Evolutionary conservation across 2,329 filamentous ascomycete species (phyloP).

Genomic region (Colletotrichum endophyticum): DNA sequence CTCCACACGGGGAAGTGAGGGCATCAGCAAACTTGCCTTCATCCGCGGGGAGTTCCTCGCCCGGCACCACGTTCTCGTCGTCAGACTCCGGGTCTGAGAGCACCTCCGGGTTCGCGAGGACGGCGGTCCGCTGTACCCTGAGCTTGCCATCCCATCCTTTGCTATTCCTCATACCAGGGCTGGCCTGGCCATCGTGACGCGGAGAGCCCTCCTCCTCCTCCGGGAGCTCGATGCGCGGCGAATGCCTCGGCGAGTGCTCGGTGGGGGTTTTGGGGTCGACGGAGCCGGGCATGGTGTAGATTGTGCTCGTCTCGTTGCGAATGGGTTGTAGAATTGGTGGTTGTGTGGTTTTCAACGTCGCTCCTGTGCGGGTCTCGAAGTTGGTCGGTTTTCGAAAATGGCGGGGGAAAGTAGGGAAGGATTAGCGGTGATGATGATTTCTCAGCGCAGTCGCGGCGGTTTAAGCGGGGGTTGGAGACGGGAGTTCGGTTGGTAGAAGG

Average conservation of each 20-base stretch:
- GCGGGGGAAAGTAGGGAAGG: not conserved
- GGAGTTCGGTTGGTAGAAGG: not conserved
- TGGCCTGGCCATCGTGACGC: constrained; percentile 45
- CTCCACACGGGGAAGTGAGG: not conserved
- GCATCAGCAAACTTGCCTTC: constrained; percentile 63
- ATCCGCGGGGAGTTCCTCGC: constrained; percentile 80
- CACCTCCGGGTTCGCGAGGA: constrained; percentile 79
- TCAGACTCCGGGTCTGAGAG: constrained; percentile 85
- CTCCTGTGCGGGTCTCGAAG: not conserved
- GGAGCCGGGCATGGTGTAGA: constrained; percentile 44
- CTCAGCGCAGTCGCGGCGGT: not conserved
- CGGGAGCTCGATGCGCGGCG: constrained; percentile 54
- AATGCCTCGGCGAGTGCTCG: constrained; percentile 26
- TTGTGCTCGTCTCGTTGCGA: not conserved
- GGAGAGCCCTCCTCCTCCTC: constrained; percentile 43
- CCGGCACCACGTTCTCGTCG: constrained; percentile 69
- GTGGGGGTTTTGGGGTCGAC: constrained; percentile 39
- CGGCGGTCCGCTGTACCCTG: constrained; percentile 71
- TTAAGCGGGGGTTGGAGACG: not conserved
- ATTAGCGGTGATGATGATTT: not conserved
- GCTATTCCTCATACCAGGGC: constrained; percentile 59
- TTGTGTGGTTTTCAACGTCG: not conserved
- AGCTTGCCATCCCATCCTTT: constrained; percentile 87
- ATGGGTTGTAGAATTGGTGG: not conserved
- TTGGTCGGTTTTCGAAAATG: not conserved